Evolutionary conservation across 75 land plant genomes (phyloP).

Genomic region (Azolla pinnata): DNA sequence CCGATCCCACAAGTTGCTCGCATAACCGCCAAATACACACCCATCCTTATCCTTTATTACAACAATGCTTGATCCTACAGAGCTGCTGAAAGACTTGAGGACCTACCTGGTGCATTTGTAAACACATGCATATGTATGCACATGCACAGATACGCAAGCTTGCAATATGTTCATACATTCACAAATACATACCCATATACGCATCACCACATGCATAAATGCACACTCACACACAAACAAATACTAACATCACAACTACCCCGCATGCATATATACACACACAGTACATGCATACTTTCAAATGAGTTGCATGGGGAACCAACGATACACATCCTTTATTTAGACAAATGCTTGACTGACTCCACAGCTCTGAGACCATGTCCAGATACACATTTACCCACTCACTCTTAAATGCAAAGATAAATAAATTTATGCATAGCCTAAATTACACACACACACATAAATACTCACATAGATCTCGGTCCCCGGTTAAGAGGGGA

Average conservation of each 20-base stretch:
- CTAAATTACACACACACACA: no score
- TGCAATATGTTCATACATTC: no score
- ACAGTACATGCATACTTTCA: not conserved
- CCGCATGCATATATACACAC: not conserved
- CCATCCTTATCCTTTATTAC: conserved; percentile 82
- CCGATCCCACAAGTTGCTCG: conserved; percentile 75
- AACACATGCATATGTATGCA: not conserved
- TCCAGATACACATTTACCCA: no score
- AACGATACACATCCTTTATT: no score
- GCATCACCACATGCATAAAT: not conserved
- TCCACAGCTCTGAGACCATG: no score
- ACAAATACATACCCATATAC: not conserved
- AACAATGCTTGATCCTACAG: conserved; percentile 51
- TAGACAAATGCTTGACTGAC: no score
- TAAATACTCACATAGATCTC: no score
- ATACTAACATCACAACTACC: no score
- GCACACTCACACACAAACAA: not conserved
- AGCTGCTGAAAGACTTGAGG: not conserved
- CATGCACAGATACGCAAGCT: not conserved
- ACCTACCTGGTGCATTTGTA: not conserved
- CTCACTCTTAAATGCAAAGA: no score
- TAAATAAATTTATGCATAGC: no score
- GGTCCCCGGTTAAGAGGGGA: no score
- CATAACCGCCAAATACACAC: conserved; percentile 78
- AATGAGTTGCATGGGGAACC: no score